phyloP scores from a whole-genome alignment of 2,329 filamentous ascomycete genomes.

The Chrysoporthe cubensis region DNA sequence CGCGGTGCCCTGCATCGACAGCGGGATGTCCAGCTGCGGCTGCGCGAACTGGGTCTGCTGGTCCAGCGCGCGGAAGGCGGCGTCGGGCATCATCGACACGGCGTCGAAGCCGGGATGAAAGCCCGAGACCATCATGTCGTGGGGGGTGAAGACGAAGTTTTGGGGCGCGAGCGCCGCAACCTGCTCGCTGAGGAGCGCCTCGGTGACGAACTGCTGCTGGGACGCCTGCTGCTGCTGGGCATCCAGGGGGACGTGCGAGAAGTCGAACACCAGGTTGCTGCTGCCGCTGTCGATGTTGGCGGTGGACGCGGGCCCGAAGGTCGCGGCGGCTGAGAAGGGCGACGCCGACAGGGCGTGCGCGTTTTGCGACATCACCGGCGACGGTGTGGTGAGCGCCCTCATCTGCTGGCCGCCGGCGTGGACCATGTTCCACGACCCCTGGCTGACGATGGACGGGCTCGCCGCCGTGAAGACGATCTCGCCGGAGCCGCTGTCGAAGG shows the following conservation, averaged over 20 bases:
- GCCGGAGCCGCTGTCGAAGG: conserved; percentile 15
- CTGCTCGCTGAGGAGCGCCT: conserved; percentile 19
- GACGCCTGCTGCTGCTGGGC: conserved; percentile 13
- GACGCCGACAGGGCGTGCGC: conserved; percentile 17
- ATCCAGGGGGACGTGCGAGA: conserved; percentile 12
- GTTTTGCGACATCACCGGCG: conserved; percentile 46
- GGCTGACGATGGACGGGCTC: conserved; percentile 55
- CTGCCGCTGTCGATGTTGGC: neutral
- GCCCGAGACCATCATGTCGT: conserved; percentile 29
- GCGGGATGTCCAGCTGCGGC: conserved; percentile 43
- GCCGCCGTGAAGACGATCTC: conserved; percentile 37
- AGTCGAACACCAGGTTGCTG: conserved; percentile 9
- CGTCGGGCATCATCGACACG: conserved; percentile 11
- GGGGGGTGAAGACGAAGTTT: conserved; percentile 40
- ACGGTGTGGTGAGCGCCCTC: conserved; percentile 22
- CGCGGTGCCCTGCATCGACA: conserved; percentile 41
- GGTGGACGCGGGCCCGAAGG: conserved; percentile 8
- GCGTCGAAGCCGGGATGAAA: conserved; percentile 38
- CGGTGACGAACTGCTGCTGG: conserved; percentile 16
- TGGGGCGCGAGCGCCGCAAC: conserved; percentile 49
- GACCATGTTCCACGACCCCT: conserved; percentile 55
- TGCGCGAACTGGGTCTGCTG: conserved; percentile 24
- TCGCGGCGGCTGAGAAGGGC: neutral
- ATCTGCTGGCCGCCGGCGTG: conserved; percentile 41
- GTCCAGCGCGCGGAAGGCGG: conserved; percentile 32